A percentile compares a stretch with the other conserved stretches of the same genome.
Evolutionary conservation across 768 basidiomycete genomes (phyloP).

Genomic region (Mycena olivaceomarginata): DNA sequence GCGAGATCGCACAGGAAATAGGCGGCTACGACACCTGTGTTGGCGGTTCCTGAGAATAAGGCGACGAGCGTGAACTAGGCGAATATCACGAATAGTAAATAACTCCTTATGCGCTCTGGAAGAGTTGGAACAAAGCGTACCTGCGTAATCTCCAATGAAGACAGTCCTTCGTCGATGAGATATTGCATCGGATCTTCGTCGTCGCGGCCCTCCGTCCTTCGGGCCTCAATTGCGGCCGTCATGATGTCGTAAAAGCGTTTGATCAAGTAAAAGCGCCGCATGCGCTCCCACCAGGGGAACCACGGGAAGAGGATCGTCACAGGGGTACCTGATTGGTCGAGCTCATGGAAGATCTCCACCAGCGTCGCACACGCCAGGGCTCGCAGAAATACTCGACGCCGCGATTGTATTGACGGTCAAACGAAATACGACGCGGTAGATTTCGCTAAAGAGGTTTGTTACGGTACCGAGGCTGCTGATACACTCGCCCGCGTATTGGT

Average conservation of each 20-base stretch:
- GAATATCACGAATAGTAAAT: not conserved
- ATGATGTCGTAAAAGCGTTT: constrained; percentile 22
- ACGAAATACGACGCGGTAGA: constrained; percentile 11
- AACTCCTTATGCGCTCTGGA: not conserved
- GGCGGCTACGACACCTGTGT: constrained; percentile 33
- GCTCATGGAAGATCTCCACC: not conserved
- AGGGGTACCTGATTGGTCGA: not conserved
- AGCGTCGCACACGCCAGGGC: not conserved
- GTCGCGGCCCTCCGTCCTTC: constrained; percentile 3
- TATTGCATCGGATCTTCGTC: constrained; percentile 21
- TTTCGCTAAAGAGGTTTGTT: constrained; percentile 14
- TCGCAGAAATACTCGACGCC: constrained; percentile 6
- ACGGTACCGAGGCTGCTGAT: not conserved
- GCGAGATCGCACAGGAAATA: constrained; percentile 46
- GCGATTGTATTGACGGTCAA: constrained; percentile 21
- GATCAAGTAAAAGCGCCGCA: constrained; percentile 22
- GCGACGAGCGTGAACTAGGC: constrained; percentile 25
- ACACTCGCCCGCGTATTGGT: constrained; percentile 20
- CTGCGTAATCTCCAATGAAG: constrained; percentile 25
- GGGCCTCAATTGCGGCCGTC: not conserved
- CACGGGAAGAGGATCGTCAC: not conserved
- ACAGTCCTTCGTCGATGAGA: constrained; percentile 17
- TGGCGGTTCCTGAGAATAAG: constrained; percentile 27
- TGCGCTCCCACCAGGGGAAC: constrained; percentile 9
- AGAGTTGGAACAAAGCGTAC: not conserved